Conservation (phyloP, 2,329 filamentous ascomycete genomes). For the Huntiella moniliformis region DNA sequence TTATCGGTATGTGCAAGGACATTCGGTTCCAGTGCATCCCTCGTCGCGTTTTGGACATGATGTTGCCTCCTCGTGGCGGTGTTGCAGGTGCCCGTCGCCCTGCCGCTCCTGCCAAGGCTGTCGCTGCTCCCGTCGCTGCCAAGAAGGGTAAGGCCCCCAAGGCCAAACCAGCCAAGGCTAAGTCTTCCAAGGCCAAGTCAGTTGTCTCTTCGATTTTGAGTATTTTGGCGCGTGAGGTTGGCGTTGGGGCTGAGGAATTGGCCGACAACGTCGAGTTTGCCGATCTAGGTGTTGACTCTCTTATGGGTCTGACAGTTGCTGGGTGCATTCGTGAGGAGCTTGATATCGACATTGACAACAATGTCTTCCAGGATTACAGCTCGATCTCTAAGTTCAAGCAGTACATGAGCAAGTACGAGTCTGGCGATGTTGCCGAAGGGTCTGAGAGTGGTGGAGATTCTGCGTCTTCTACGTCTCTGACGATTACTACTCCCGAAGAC, state of each 20-base stretch:
- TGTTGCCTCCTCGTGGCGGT: conserved; percentile 42
- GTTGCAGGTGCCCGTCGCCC: conserved; percentile 14
- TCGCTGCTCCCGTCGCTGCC: conserved; percentile 17
- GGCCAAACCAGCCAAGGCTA: conserved; percentile 27
- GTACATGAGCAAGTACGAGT: conserved; percentile 21
- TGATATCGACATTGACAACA: conserved; percentile 33
- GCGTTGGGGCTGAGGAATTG: conserved; percentile 34
- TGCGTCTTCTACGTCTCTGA: conserved; percentile 29
- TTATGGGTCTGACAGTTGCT: conserved; percentile 40
- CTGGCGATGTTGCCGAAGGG: conserved; percentile 14
- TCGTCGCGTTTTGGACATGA: conserved; percentile 44
- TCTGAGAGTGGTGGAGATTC: conserved; percentile 24
- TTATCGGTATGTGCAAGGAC: conserved; percentile 31
- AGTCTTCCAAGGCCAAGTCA: conserved; percentile 21
- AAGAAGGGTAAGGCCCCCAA: conserved; percentile 23
- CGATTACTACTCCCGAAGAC: conserved; percentile 34
- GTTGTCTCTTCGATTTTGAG: conserved; percentile 26
- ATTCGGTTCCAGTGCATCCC: conserved; percentile 51
- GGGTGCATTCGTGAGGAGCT: conserved; percentile 39
- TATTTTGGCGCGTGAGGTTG: conserved; percentile 37
- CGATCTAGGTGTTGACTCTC: conserved; percentile 40
- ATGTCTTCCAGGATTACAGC: conserved; percentile 33
- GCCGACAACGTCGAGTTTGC: conserved; percentile 36
- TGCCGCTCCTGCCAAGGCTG: conserved; percentile 19
- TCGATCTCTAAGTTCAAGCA: conserved; percentile 35